Conservation (phyloP, 306 rosid genomes). For the Vigna radiata region DNA sequence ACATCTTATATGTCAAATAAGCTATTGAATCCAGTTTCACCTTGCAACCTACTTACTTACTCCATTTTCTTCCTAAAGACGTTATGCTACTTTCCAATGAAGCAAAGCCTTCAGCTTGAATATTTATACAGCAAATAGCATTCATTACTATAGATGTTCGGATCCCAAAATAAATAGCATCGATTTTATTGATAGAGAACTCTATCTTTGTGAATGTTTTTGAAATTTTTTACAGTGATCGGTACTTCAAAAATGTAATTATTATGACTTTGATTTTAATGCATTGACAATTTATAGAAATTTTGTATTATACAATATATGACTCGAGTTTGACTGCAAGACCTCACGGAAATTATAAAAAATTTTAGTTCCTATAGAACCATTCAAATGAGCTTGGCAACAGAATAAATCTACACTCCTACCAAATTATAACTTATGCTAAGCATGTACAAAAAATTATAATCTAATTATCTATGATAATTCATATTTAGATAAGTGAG, state of each 20-base stretch:
- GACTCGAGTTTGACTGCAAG: too few species aligned
- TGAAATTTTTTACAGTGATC: not conserved
- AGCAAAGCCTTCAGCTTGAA: constrained; percentile 13
- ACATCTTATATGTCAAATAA: constrained; percentile 42
- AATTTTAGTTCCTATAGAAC: too few species aligned
- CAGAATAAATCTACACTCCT: too few species aligned
- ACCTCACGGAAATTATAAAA: too few species aligned
- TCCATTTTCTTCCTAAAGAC: not conserved
- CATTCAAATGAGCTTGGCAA: too few species aligned
- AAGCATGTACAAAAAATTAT: too few species aligned
- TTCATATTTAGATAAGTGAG: too few species aligned
- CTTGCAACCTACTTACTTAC: constrained; percentile 18
- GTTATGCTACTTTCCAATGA: constrained; percentile 5
- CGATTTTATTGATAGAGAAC: not conserved
- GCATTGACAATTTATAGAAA: not conserved
- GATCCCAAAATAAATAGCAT: not conserved
- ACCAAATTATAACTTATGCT: too few species aligned
- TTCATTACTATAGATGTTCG: not conserved
- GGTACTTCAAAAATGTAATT: not conserved
- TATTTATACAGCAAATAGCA: constrained; percentile 19
- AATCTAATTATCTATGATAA: too few species aligned
- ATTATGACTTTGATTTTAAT: not conserved
- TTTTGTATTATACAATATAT: too few species aligned
- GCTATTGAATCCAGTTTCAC: constrained; percentile 30
- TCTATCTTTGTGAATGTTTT: not conserved